These are phyloP conservation scores for Pogostemon cablin DNA, from an alignment of 257 asterid genomes.

Conservation along the genomic window DNA sequence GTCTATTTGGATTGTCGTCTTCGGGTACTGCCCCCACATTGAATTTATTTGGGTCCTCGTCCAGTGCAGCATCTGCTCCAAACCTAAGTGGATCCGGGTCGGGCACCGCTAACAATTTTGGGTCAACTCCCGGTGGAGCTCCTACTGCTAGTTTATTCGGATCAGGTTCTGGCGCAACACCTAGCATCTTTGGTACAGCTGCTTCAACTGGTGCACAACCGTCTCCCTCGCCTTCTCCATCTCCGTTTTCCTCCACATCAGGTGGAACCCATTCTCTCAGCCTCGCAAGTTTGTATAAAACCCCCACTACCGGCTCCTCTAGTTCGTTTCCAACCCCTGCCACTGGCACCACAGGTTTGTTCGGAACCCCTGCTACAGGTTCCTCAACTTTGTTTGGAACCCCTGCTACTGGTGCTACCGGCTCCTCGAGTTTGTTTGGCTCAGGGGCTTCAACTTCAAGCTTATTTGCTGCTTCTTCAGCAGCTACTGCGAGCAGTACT, in stretches of 20 bases:
- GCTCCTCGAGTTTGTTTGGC: slow-evolving; percentile 42
- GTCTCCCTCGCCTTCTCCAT: slow-evolving; percentile 40
- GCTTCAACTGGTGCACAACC: slow-evolving; percentile 27
- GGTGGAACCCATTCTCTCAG: too few relatives aligned
- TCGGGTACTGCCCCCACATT: slow-evolving; percentile 31
- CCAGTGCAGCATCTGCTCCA: slow-evolving; percentile 38
- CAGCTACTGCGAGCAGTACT: slow-evolving; percentile 40
- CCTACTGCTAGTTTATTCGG: slow-evolving; percentile 40
- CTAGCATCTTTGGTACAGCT: slow-evolving; percentile 37
- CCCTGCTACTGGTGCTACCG: slow-evolving; percentile 39
- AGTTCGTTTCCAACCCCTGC: slow-evolving; percentile 44
- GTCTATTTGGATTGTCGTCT: slow-evolving; percentile 40
- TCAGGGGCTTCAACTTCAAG: slow-evolving; percentile 46
- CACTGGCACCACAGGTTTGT: slow-evolving; percentile 35
- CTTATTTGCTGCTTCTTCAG: slow-evolving; percentile 44
- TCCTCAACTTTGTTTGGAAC: slow-evolving; percentile 33
- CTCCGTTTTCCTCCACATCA: slow-evolving; percentile 43
- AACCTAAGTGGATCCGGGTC: slow-evolving; percentile 2
- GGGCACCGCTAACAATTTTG: slow-evolving; percentile 22
- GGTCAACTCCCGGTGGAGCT: slow-evolving; percentile 41
- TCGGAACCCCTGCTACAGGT: neutral
- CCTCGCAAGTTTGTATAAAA: slow-evolving; percentile 29
- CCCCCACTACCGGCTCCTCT: slow-evolving; percentile 40
- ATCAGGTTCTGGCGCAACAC: slow-evolving; percentile 4
- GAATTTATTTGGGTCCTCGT: slow-evolving; percentile 34